phyloP scores from a whole-genome alignment of 768 basidiomycete genomes.

The Obba rivulosa region DNA sequence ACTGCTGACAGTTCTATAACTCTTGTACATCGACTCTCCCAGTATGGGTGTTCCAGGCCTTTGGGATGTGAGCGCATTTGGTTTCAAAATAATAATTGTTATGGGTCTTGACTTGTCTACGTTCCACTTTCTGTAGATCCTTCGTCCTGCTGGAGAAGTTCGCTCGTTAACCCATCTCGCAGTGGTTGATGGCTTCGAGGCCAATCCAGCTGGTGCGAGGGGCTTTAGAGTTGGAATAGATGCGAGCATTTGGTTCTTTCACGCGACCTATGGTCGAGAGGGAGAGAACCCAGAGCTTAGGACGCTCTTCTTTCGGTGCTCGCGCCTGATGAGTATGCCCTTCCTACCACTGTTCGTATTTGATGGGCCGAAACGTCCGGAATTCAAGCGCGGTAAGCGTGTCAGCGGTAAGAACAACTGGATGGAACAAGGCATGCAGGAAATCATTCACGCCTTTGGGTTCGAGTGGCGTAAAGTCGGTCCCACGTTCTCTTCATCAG shows the following conservation, averaged over 20 bases:
- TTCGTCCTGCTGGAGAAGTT: conserved; percentile 63
- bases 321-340: conserved; percentile 68
- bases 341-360: conserved; percentile 90
- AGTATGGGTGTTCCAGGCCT: conserved; percentile 23
- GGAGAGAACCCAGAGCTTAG: conserved; percentile 87
- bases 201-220: conserved; percentile 56
- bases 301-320: conserved; percentile 82
- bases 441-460: conserved; percentile 73
- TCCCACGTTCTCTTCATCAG: conserved; percentile 21
- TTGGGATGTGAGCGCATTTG: conserved; percentile 16
- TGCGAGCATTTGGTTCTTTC: conserved; percentile 78
- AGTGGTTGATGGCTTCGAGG: conserved; percentile 67
- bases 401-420: conserved; percentile 58
- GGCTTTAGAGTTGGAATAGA: conserved; percentile 86
- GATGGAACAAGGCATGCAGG: conserved; percentile 71
- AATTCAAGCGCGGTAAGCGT: conserved; percentile 72
- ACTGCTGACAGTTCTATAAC: too few species aligned
- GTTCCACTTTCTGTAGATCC: conserved; percentile 35
- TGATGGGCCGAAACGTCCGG: conserved; percentile 82
- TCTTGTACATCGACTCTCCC: too few species aligned
- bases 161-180: conserved; percentile 77
- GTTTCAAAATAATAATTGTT: neutral
- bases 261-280: conserved; percentile 66
- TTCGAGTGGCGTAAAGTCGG: conserved; percentile 70
- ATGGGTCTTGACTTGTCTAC: neutral